phyloP scores from a whole-genome alignment of 1,139 yeast species.

The Diutina neorugosa region DNA sequence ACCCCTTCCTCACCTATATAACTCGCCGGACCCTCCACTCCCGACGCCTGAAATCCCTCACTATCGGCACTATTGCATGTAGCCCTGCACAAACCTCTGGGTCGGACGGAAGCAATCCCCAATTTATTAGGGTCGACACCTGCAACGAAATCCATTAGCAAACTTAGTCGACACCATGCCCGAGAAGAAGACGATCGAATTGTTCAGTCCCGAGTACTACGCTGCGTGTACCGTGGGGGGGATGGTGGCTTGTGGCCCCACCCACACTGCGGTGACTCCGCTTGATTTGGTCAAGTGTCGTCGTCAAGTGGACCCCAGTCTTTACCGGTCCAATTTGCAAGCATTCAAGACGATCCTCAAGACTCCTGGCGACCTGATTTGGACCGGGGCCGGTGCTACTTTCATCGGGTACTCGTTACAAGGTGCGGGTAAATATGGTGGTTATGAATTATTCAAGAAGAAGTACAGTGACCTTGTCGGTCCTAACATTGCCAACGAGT shows the following conservation, averaged over 20 bases:
- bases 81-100: background rate
- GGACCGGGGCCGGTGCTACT: slow-evolving; percentile 86
- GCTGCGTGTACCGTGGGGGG: slow-evolving; percentile 86
- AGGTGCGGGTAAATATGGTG: slow-evolving; percentile 95
- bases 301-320: slow-evolving; percentile 65
- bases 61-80: background rate
- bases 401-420: slow-evolving; percentile 84
- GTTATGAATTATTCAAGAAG: slow-evolving; percentile 82
- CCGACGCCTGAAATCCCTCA: background rate
- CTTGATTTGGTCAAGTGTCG: slow-evolving; percentile 88
- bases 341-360: slow-evolving; percentile 68
- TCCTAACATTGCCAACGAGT: slow-evolving; percentile 44
- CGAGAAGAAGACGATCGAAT: slow-evolving; percentile 19
- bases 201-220: slow-evolving; percentile 63
- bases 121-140: background rate
- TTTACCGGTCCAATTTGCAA: slow-evolving; percentile 64
- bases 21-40: background rate
- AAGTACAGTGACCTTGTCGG: slow-evolving; percentile 61
- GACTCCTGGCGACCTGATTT: slow-evolving; percentile 67
- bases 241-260: slow-evolving; percentile 86
- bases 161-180: background rate
- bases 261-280: slow-evolving; percentile 88
- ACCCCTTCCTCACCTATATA: too few species aligned
- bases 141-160: background rate
- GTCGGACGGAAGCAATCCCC: background rate